Evolutionary conservation across 148 eudicot genomes (phyloP), one percentile per base, ranked within the genome.

Genomic region (Amaranthus palmeri): DNA sequence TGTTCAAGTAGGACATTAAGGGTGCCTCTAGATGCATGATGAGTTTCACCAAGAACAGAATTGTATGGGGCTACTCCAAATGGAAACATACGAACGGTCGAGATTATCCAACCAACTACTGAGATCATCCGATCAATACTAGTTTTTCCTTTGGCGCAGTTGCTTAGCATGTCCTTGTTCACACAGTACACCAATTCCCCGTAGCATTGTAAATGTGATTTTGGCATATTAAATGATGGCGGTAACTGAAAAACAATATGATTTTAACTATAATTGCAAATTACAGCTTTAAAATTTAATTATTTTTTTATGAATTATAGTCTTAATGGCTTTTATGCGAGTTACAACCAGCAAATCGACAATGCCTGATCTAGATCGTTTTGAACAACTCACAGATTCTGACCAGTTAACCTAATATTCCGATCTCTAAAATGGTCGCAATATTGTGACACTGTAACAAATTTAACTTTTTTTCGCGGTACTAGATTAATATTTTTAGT

Each of bases 1-100:
- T 88, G 93, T 79, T 89, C 93, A 15, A 87, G 62, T 1, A 87
- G 84, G 50, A 89, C 83, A 68, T 87, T 83, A n/a, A 89, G 84
- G 13, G 78, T 65, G 55, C 86, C 89, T 52, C 74, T 65, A 11
- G 93, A 85, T 70, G 79, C 87, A 75, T 87, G 93, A 72, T 89
- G 93, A 70, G 91, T 87, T 71, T 89, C 93, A n/a, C 93, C 93
- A 75, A 89, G 93, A 54, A 82, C 54, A 45, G 93, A 89, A 73
- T 89, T 89, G 41, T 82, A 89, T 15, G 93, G 93, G 54, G 86
- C 86, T 14, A 82, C 79, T 2, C 93, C 93, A 61, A 89, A 89
- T 68, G 56, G 47, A 43, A 89, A 69, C 44, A 91, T 87, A 42
- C 93, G 84, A 1, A 78, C 0, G 8, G 89, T 85, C 3, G 93